A percentile compares a stretch with the other conserved stretches of the same genome.
Evolutionary conservation across 2,329 filamentous ascomycete species (phyloP).

Genomic region (Penicillium expansum): DNA sequence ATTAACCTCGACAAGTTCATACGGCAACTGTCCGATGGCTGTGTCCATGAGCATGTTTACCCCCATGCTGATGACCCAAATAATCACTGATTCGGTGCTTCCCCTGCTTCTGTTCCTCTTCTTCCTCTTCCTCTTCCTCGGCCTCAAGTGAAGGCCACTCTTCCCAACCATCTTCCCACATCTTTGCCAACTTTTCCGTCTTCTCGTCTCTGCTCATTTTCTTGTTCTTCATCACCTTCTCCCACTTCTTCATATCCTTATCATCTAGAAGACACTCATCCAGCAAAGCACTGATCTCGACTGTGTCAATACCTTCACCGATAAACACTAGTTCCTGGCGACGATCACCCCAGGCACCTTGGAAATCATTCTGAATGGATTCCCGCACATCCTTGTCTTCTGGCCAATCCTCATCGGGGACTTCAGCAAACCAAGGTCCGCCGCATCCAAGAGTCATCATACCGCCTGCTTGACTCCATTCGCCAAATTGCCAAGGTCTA

Average conservation of each 20-base stretch:
- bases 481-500: conserved; percentile 42
- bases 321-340: conserved; percentile 73
- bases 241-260: conserved; percentile 56
- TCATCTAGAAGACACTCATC: conserved; percentile 63
- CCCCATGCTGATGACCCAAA: conserved; percentile 21
- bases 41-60: conserved; percentile 19
- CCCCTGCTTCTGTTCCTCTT: conserved; percentile 24
- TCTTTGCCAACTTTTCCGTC: conserved; percentile 46
- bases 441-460: conserved; percentile 45
- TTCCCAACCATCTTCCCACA: conserved; percentile 61
- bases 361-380: conserved; percentile 52
- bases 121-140: conserved; percentile 32
- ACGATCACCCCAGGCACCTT: conserved; percentile 62
- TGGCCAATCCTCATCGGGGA: conserved; percentile 53
- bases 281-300: conserved; percentile 52
- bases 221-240: conserved; percentile 51
- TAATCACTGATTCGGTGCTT: conserved; percentile 35
- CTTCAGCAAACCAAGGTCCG: conserved; percentile 57
- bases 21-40: conserved; percentile 6
- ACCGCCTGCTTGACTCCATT: conserved; percentile 47
- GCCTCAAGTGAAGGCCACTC: conserved; percentile 53
- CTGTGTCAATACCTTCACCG: conserved; percentile 60
- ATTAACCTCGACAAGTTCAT: neutral
- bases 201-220: conserved; percentile 41
- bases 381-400: conserved; percentile 49